Conservation (phyloP, 306 rosid species). For the Clitoria ternatea region DNA sequence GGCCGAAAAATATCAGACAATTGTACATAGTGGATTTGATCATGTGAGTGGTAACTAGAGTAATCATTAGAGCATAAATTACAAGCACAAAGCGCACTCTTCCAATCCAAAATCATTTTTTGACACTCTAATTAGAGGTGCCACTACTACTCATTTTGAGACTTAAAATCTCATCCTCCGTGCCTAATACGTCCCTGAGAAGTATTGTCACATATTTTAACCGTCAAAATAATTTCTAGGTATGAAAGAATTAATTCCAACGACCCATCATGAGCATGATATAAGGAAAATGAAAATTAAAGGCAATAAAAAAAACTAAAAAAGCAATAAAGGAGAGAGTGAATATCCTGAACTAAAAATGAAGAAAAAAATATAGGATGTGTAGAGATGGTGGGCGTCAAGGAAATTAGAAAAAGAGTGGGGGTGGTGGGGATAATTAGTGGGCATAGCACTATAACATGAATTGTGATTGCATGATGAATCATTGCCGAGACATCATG, state of each 20-base stretch:
- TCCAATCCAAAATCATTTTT: conserved; percentile 6
- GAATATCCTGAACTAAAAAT: not conserved
- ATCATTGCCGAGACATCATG: conserved; percentile 36
- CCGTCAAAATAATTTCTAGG: not conserved
- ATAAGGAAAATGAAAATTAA: not conserved
- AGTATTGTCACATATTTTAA: not conserved
- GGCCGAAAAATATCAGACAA: not conserved
- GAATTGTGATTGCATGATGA: conserved; percentile 41
- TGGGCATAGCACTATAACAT: conserved; percentile 44
- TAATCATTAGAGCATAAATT: conserved; percentile 25
- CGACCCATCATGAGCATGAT: not conserved
- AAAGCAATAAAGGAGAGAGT: not conserved
- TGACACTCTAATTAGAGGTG: conserved; percentile 7
- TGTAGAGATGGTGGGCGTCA: conserved; percentile 10
- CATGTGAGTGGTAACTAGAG: not conserved
- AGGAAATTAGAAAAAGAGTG: conserved; percentile 6
- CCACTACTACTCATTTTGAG: conserved; percentile 1
- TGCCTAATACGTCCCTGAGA: not conserved
- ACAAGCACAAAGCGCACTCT: conserved; percentile 20
- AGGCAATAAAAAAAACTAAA: not conserved
- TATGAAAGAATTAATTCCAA: not conserved
- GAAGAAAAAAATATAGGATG: not conserved
- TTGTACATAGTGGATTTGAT: conserved; percentile 2
- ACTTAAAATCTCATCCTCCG: not conserved
- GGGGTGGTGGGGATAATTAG: conserved; percentile 49